Base-by-base conservation (phyloP, 208 protist genomes). In the Tritrichomonas foetus region DNA sequence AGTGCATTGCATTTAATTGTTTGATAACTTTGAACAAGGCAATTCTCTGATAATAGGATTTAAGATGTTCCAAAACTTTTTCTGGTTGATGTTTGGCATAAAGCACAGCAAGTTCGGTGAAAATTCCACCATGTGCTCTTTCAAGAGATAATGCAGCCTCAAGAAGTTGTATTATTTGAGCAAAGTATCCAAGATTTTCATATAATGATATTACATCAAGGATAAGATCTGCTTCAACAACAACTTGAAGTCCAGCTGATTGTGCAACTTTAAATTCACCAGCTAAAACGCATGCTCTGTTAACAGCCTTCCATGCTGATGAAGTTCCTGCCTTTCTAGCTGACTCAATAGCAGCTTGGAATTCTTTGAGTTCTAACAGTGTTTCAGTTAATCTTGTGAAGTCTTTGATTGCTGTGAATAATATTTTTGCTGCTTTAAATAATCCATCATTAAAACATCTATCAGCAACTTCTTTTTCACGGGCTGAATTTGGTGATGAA, bases 11-110 rank as follows among this genome's bases (percentile, higher is more conserved):
- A 94, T 98, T 96, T 95, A 98, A 99, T 33, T 95, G 96, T 69
- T 96, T 94, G 84, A 99, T 97, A 95, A 99, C 96, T 95, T 98
- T 99, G 95, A 98, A 98, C 55, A 98, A 98, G 96, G 99, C 99
- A 94, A 99, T 96, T 94, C 98, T 97, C 69, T 96, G 97, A 50
- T 97, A 97, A 96, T 98, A 99, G 93, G 98, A 96, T 95, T 99
- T 99, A 50, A 99, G 96, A 96, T 99, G 98, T 95, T 99, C 99
- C 96, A 99, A 97, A 22, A 99, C 96, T 95, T 99, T 99, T 94
- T 99, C 94, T 82, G 84, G 69, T 94, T 97, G 97, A 96, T 99
- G 99, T 95, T 99, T 99, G 41, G 98, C 97, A 94, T 99, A 99
- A 33, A 99, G 95, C 33, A 99, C 96, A 82, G 97, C 98, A 92